Evolutionary conservation across 164 flowering plant genomes (phyloP), one percentile per base, ranked within the genome.

Genomic region (Chimonanthus salicifolius): DNA sequence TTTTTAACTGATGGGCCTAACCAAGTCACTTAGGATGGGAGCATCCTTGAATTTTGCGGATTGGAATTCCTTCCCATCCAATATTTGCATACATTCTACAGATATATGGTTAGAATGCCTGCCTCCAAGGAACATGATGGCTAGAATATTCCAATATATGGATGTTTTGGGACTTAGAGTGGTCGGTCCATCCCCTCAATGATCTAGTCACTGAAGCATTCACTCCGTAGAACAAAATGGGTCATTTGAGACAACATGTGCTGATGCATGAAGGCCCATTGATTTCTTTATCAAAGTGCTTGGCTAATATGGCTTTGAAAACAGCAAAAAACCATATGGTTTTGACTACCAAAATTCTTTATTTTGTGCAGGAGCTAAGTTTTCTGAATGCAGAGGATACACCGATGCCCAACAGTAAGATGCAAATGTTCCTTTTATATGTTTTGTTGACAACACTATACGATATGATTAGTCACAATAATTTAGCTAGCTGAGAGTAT

Each of bases 361-460:
- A 45, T 64, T 67, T 68, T 48, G 60, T 77, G 75, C 69, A 79
- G 84, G 98, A 91, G 4, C 90, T 94, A 66, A 47, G 67, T 74
- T 91, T 92, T 80, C 75, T 91, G 78, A 97, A 88, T 77, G 88
- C 82, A 66, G 92, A 87, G 9, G 77, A 70, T 69, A 76, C 89
- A n/a, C 44, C n/a, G 4, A 44, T n/a, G 20, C 85, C 85, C 47
- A n/a, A 78, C 68, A 88, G 97, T 94, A 82, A 74, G 84, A 47
- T 13, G 47, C 63, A 48, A 68, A 49, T 47, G 60, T 50, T 65
- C 58, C 71, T 48, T 8, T 68, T 10, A 72, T 13, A 46, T 66
- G 60, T 54, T 54, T 54, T 54, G 60, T 33, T 33, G 33, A 33
- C 33, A 33, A 33, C 33, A 33, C 33, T 33, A 33, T 33, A 33